Evolutionary conservation across 306 rosid species (phyloP).

Genomic region (Sophora flavescens): DNA sequence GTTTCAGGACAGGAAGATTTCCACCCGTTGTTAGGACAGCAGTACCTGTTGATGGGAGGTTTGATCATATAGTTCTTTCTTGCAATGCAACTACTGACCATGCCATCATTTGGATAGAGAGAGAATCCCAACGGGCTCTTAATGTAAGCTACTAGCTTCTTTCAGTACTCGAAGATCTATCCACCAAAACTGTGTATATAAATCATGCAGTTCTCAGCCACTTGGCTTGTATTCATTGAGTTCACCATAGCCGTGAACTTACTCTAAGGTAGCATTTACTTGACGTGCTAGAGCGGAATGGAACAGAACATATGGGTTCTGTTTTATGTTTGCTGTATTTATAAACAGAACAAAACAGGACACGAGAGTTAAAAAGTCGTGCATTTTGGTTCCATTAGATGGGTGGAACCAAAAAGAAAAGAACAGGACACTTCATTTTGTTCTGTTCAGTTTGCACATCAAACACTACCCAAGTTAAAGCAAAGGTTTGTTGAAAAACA

Average conservation of each 20-base stretch:
- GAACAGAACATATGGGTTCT: too few relatives aligned
- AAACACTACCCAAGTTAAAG: background rate
- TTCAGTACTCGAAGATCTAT: slow-evolving; percentile 24
- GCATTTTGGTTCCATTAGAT: too few relatives aligned
- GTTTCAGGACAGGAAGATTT: slow-evolving; percentile 81
- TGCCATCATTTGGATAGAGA: slow-evolving; percentile 91
- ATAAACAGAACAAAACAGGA: too few relatives aligned
- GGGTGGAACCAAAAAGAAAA: too few relatives aligned
- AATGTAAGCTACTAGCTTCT: slow-evolving; percentile 66
- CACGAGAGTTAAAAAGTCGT: too few relatives aligned
- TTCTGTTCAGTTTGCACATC: too few relatives aligned
- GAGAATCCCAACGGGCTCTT: slow-evolving; percentile 82
- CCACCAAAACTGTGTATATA: background rate
- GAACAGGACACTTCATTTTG: too few relatives aligned
- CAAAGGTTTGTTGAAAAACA: background rate
- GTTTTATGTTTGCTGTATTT: too few relatives aligned
- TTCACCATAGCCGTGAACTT: slow-evolving; percentile 8
- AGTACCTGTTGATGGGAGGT: slow-evolving; percentile 97
- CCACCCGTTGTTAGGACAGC: slow-evolving; percentile 97
- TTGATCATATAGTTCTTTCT: slow-evolving; percentile 91
- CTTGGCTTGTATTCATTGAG: slow-evolving; percentile 19
- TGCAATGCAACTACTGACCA: slow-evolving; percentile 91
- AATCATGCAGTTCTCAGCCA: background rate
- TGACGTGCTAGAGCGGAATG: too few relatives aligned
- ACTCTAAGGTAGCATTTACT: too few relatives aligned